Evolutionary conservation across 176 grass and related monocot species (phyloP), one percentile per base, ranked within the genome.

Genomic region (Oryza rufipogon): DNA sequence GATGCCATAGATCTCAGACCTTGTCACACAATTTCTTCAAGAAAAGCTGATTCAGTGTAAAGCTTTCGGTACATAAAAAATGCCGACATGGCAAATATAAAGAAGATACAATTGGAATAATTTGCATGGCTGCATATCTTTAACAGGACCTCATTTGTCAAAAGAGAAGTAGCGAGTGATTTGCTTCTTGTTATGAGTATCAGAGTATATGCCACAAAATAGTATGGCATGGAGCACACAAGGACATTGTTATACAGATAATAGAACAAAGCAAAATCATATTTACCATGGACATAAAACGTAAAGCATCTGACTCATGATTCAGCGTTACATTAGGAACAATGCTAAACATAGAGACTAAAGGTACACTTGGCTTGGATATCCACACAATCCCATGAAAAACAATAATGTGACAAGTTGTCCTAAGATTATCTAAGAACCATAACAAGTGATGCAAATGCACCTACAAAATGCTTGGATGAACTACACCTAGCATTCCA

Each of bases 291-390:
- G 3, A 84, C 33, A 69, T 36, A 80, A 11, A 81, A 33, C 20
- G 64, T n/a, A 38, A 68, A 47, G 75, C 51, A 42, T 54, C 20
- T 8, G 7, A 11, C 5, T 28, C n/a, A 5, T 22, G 48, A 60
- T 34, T 49, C 75, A 8, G 13, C 19, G 70, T 82, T 74, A 63
- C 47, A 48, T 72, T 63, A 60, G 47, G 38, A 88, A 72, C 58
- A 80, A 61, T 48, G 68, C 8, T 19, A 3, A 48, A 84, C 47
- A 79, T 80, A 60, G 32, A 42, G 6, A 63, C 47, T 36, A 80
- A 80, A 88, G 63, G 34, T 11, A n/a, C 63, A 61, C 12, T 56
- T 7, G 6, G 8, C 61, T 69, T 74, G 39, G 74, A 61, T 28
- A 47, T 70, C n/a, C 9, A 80, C 20, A 20, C 52, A 72, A 60